Percentiles rank a stretch among this genome's conserved stretches.
phyloP scores from a whole-genome alignment of 2,329 filamentous ascomycete genomes.

The Aspergillus pseudoterreus region DNA sequence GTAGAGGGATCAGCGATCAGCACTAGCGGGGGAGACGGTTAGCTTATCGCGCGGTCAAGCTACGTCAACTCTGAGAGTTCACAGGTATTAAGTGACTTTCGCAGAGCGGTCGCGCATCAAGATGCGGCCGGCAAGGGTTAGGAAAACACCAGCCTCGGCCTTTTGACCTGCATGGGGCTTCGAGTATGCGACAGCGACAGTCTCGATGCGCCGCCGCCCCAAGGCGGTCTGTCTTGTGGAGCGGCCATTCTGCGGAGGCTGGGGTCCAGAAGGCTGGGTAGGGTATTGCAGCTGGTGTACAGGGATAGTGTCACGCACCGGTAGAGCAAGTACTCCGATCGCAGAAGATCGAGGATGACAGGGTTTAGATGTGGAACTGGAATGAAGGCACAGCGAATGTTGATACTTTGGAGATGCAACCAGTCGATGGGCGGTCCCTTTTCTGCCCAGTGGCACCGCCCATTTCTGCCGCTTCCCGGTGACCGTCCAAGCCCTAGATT shows the following conservation, averaged over 20 bases:
- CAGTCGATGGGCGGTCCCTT: neutral
- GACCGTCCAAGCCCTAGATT: neutral
- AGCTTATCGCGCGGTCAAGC: conserved; percentile 1
- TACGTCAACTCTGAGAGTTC: neutral
- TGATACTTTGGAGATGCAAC: neutral
- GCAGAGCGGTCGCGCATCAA: no score
- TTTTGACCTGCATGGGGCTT: neutral
- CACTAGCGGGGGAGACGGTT: conserved; percentile 6
- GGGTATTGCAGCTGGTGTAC: neutral
- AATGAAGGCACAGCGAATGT: neutral
- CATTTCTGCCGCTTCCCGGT: conserved; percentile 6
- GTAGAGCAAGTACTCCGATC: neutral
- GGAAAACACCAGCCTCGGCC: no score
- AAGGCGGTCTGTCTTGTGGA: conserved; percentile 7
- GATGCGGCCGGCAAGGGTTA: no score
- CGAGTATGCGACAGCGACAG: neutral
- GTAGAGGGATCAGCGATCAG: conserved; percentile 3
- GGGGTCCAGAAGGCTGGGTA: neutral
- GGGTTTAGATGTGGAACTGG: neutral
- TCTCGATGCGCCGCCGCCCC: neutral
- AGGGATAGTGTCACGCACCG: neutral
- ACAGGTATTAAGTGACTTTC: no score
- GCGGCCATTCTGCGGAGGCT: neutral
- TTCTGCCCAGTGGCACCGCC: conserved; percentile 8
- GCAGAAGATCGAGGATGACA: neutral